phyloP scores from a whole-genome alignment of 768 basidiomycete species.

The Macrolepiota dolichaula region DNA sequence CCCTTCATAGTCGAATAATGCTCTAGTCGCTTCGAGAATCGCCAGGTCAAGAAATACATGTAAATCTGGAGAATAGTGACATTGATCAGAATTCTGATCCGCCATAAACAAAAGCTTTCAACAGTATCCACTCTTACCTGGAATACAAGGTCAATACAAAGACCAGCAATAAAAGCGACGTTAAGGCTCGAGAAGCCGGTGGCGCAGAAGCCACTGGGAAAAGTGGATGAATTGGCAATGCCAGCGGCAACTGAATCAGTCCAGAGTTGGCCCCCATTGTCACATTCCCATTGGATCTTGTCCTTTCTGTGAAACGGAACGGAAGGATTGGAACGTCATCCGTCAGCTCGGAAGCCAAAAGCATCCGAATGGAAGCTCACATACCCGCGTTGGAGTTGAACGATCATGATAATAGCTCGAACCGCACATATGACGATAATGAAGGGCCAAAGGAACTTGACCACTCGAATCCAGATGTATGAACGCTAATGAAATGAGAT shows the following conservation, averaged over 20 bases:
- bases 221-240: conserved; percentile 35
- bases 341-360: conserved; percentile 17
- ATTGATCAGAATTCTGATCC: conserved; percentile 13
- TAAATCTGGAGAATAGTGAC: conserved; percentile 48
- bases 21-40: conserved; percentile 67
- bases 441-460: conserved; percentile 70
- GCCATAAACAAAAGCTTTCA: conserved; percentile 17
- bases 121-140: conserved; percentile 44
- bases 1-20: conserved; percentile 65
- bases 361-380: conserved; percentile 26
- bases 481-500: conserved; percentile 48
- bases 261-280: conserved; percentile 67
- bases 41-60: conserved; percentile 76
- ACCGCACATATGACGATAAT: conserved; percentile 60
- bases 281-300: conserved; percentile 72
- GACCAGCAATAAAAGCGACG: conserved; percentile 59
- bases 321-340: conserved; percentile 16
- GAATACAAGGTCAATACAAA: conserved; percentile 63
- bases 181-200: conserved; percentile 58
- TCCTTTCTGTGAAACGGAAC: conserved; percentile 43
- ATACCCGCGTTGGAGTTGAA: conserved; percentile 67
- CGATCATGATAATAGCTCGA: conserved; percentile 70
- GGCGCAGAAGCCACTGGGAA: conserved; percentile 57
- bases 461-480: conserved; percentile 62
- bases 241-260: conserved; percentile 38